Percentiles rank a stretch among this genome's conserved stretches.
Conservation (phyloP, 2,329 filamentous ascomycete genomes). For the Tolypocladium ovalisporum region DNA sequence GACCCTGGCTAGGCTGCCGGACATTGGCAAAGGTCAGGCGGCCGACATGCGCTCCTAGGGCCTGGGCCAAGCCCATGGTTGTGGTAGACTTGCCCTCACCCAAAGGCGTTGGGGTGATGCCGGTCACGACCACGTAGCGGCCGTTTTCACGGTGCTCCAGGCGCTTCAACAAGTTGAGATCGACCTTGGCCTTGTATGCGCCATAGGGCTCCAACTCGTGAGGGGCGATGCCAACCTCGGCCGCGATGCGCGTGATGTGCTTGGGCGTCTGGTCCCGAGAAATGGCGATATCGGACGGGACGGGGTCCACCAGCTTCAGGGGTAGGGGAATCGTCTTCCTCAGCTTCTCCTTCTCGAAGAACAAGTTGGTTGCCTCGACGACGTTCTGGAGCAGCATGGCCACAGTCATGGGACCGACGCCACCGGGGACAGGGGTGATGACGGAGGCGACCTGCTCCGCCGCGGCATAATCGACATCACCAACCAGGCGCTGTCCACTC, state of each 20-base stretch:
- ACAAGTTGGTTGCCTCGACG: constrained; percentile 70
- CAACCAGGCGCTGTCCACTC: constrained; percentile 83
- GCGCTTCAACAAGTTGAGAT: constrained; percentile 69
- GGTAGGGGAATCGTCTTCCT: constrained; percentile 75
- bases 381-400: constrained; percentile 97
- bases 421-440: constrained; percentile 93
- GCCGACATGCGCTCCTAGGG: constrained; percentile 77
- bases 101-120: constrained; percentile 91
- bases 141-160: constrained; percentile 81
- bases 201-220: constrained; percentile 92
- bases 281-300: constrained; percentile 92
- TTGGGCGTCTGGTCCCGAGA: constrained; percentile 88
- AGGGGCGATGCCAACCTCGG: constrained; percentile 77
- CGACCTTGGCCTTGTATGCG: constrained; percentile 91
- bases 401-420: constrained; percentile 97
- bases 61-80: constrained; percentile 90
- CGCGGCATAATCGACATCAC: constrained; percentile 86
- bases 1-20: constrained; percentile 90
- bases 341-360: constrained; percentile 73
- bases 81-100: constrained; percentile 98
- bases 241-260: constrained; percentile 71
- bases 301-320: constrained; percentile 65
- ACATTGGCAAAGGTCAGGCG: constrained; percentile 93
- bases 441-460: constrained; percentile 77
- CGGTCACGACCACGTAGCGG: constrained; percentile 84